phyloP scores from a whole-genome alignment of 2,329 filamentous ascomycete species.

The Clarireedia hainanense region DNA sequence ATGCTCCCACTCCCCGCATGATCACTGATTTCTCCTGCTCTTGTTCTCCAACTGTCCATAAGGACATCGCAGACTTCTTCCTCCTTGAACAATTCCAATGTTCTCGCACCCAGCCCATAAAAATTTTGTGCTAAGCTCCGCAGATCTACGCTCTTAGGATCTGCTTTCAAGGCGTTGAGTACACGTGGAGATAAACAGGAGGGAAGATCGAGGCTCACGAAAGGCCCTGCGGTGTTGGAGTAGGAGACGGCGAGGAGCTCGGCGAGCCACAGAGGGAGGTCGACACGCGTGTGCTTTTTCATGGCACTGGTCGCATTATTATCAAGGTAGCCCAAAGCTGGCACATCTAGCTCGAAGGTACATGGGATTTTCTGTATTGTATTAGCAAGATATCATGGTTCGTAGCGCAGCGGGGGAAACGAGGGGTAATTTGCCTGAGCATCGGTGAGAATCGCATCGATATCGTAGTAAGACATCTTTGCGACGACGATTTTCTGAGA shows the following conservation, averaged over 20 bases:
- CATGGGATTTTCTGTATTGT: conserved; percentile 76
- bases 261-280: conserved; percentile 87
- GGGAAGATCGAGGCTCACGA: conserved; percentile 77
- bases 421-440: conserved; percentile 50
- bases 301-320: conserved; percentile 66
- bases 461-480: conserved; percentile 72
- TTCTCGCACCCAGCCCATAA: conserved; percentile 75
- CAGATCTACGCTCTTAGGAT: conserved; percentile 77
- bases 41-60: conserved; percentile 69
- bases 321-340: conserved; percentile 81
- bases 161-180: conserved; percentile 82
- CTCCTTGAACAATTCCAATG: conserved; percentile 88
- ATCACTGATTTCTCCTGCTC: conserved; percentile 76
- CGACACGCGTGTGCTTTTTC: conserved; percentile 70
- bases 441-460: conserved; percentile 78
- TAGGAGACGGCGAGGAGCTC: conserved; percentile 79
- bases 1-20: conserved; percentile 80
- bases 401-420: background rate
- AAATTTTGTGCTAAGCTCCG: conserved; percentile 80
- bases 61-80: conserved; percentile 70
- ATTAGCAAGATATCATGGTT: conserved; percentile 6
- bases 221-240: conserved; percentile 39
- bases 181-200: conserved; percentile 63
- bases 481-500: background rate
- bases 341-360: conserved; percentile 85